Conservation (phyloP, 345 rosid species). For the Odontarrhena argentea region DNA sequence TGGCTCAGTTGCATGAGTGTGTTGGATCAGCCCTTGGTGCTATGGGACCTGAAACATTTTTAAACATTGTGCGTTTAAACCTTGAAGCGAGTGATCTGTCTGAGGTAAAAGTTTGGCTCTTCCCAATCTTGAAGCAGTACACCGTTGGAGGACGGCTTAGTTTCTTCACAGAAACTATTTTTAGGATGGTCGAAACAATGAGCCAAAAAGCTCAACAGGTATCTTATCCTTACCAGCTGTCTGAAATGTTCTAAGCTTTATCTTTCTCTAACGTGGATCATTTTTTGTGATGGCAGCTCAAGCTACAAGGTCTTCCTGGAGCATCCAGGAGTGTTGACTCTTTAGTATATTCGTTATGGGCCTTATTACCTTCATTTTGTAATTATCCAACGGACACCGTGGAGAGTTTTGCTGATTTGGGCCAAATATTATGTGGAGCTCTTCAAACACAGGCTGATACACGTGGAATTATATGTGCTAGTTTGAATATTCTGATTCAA, state of each 20-base stretch:
- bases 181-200: conserved; percentile 54
- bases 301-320: conserved; percentile 61
- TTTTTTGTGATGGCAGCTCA: conserved; percentile 58
- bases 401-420: conserved; percentile 69
- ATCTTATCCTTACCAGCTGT: not conserved
- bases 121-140: conserved; percentile 92
- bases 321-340: conserved; percentile 73
- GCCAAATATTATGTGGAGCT: conserved; percentile 50
- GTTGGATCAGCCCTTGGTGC: conserved; percentile 94
- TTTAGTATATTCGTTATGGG: conserved; percentile 79
- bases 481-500: conserved; percentile 67
- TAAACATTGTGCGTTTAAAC: conserved; percentile 69
- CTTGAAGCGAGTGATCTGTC: conserved; percentile 78
- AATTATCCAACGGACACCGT: conserved; percentile 79
- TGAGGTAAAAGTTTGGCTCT: conserved; percentile 87
- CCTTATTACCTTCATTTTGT: conserved; percentile 92
- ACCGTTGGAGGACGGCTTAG: conserved; percentile 76
- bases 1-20: conserved; percentile 80
- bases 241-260: conserved; percentile 11
- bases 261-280: conserved; percentile 6
- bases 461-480: conserved; percentile 73
- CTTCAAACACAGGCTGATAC: conserved; percentile 62
- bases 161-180: conserved; percentile 66
- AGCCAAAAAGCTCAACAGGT: conserved; percentile 72
- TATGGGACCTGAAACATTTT: conserved; percentile 88